phyloP scores from a whole-genome alignment of 139 green algal genomes.

The Ettlia oleoabundans region DNA sequence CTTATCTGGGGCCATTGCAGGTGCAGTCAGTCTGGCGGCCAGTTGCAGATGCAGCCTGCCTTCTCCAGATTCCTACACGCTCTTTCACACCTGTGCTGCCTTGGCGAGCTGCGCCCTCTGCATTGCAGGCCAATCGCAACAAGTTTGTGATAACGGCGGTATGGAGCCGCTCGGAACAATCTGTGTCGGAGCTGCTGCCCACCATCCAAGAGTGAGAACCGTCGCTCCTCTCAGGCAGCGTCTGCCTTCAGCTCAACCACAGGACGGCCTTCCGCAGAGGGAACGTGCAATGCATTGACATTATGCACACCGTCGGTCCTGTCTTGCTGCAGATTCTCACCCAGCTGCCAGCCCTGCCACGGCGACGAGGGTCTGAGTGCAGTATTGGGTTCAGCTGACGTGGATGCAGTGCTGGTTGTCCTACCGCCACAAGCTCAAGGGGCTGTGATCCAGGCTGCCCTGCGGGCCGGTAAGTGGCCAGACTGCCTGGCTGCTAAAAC shows the following conservation, averaged over 20 bases:
- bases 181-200: background rate
- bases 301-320: too few relatives aligned
- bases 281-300: too few relatives aligned
- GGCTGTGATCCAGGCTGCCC: slow-evolving; percentile 1
- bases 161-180: background rate
- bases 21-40: too few relatives aligned
- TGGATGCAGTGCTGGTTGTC: slow-evolving; percentile 15
- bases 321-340: slow-evolving; percentile 10
- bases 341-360: background rate
- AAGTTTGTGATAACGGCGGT: background rate
- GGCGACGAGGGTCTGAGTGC: slow-evolving; percentile 6
- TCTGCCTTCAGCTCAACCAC: too few relatives aligned
- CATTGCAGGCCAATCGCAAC: background rate
- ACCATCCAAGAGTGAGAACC: slow-evolving; percentile 10
- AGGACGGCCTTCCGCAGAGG: too few relatives aligned
- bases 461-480: background rate
- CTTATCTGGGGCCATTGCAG: too few relatives aligned
- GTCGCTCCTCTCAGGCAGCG: too few relatives aligned
- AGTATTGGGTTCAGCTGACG: background rate
- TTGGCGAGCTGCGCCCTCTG: background rate
- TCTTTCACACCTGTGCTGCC: too few relatives aligned
- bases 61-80: too few relatives aligned
- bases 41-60: too few relatives aligned
- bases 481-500: too few relatives aligned
- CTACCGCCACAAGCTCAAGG: slow-evolving; percentile 14